Percentiles rank a stretch among this genome's conserved stretches.
phyloP scores from a whole-genome alignment of 208 protist species.

The Leishmania lainsoni region DNA sequence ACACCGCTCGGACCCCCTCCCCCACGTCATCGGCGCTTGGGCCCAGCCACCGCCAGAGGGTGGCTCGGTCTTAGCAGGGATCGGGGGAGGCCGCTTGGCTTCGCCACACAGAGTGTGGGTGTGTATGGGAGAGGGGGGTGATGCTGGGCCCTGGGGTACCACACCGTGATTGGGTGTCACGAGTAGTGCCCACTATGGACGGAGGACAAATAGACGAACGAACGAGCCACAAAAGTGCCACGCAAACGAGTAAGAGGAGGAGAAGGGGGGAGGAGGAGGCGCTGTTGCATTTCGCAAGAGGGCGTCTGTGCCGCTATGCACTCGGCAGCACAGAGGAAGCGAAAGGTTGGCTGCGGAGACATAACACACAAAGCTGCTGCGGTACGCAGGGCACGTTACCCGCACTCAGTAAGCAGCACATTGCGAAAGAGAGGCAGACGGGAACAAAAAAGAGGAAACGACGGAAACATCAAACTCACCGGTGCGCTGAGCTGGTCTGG shows the following conservation, averaged over 20 bases:
- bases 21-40: not conserved
- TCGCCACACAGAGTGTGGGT: too few relatives aligned
- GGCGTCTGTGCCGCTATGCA: too few relatives aligned
- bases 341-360: not conserved
- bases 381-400: not conserved
- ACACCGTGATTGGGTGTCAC: not conserved
- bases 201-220: not conserved
- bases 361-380: not conserved
- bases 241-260: not conserved
- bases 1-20: too few relatives aligned
- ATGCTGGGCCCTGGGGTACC: not conserved
- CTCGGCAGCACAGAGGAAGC: not conserved
- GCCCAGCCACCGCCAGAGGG: not conserved
- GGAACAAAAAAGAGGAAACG: not conserved
- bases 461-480: not conserved
- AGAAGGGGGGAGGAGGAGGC: not conserved
- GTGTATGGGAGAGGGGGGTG: not conserved
- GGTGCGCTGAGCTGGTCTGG: not conserved
- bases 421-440: not conserved
- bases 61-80: not conserved
- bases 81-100: not conserved
- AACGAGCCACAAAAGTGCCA: not conserved
- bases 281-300: not conserved
- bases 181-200: not conserved
- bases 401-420: not conserved